These are phyloP conservation scores for Candida patagonica DNA, from an alignment of 805 yeast genomes.

Conservation along the genomic window DNA sequence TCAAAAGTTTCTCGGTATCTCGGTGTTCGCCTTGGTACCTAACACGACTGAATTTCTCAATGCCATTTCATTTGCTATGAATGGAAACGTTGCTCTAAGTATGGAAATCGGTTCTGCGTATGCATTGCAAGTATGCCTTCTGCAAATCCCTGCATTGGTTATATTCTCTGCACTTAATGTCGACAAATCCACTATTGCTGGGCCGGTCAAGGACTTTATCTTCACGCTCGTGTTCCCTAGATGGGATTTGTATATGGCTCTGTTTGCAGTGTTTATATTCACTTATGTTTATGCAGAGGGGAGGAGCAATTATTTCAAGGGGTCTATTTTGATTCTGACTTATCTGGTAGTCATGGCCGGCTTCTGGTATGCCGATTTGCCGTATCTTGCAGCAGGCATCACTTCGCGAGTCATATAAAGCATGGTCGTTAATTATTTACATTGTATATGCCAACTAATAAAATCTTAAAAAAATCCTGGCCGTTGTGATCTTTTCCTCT, in stretches of 20 bases:
- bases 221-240: conserved; percentile 85
- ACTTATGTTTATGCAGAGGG: conserved; percentile 96
- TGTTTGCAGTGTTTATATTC: conserved; percentile 79
- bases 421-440: no score
- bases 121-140: conserved; percentile 86
- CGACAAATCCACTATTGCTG: conserved; percentile 28
- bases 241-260: conserved; percentile 86
- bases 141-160: conserved; percentile 88
- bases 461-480: conserved; percentile 2
- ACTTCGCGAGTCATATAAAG: not conserved
- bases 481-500: not conserved
- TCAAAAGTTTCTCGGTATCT: conserved; percentile 86
- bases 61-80: conserved; percentile 92
- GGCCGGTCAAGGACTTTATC: conserved; percentile 25
- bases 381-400: conserved; percentile 1
- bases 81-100: conserved; percentile 91
- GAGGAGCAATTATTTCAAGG: conserved; percentile 91
- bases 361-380: conserved; percentile 51
- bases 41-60: conserved; percentile 94
- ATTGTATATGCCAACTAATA: no score
- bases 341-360: conserved; percentile 73
- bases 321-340: conserved; percentile 72
- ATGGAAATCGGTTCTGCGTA: conserved; percentile 98
- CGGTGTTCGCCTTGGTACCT: conserved; percentile 92
- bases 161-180: conserved; percentile 52